Evolutionary conservation across 169 alveolate species (phyloP).

Genomic region (Cryptosporidium parvum): DNA sequence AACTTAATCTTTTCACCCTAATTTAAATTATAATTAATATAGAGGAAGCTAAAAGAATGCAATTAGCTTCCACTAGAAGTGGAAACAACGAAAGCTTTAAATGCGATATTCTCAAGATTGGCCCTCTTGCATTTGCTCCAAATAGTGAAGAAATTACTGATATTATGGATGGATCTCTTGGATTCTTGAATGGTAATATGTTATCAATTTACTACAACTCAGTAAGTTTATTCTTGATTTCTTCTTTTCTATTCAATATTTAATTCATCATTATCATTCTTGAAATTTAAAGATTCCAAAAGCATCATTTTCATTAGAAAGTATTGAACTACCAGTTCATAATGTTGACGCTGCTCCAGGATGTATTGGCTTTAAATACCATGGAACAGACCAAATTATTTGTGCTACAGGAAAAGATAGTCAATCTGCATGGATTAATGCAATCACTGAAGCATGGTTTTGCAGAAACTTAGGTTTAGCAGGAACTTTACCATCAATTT

Average conservation of each 20-base stretch:
- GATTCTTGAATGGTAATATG: constrained; percentile 67
- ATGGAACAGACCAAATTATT: constrained; percentile 80
- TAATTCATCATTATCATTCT: background rate
- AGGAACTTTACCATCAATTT: constrained; percentile 75
- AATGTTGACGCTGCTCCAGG: constrained; percentile 72
- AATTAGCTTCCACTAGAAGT: constrained; percentile 76
- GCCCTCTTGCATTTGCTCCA: constrained; percentile 81
- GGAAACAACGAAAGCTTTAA: constrained; percentile 37
- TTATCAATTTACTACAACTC: constrained; percentile 46
- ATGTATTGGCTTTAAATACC: constrained; percentile 79
- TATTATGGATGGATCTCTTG: constrained; percentile 76
- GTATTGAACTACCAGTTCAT: constrained; percentile 80
- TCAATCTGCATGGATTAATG: constrained; percentile 83
- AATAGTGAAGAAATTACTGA: constrained; percentile 78
- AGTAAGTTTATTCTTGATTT: constrained; percentile 20
- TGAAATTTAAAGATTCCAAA: constrained; percentile 47
- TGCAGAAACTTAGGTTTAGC: constrained; percentile 82
- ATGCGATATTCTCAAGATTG: constrained; percentile 82
- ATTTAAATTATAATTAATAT: constrained; percentile 2
- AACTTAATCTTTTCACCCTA: constrained; percentile 7
- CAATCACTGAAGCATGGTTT: constrained; percentile 83
- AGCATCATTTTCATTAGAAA: constrained; percentile 79
- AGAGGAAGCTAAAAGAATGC: constrained; percentile 76
- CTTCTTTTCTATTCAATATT: background rate
- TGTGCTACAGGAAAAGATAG: constrained; percentile 80